phyloP scores from a whole-genome alignment of 805 yeast genomes.

The Wilhelminamyces savonicus region DNA sequence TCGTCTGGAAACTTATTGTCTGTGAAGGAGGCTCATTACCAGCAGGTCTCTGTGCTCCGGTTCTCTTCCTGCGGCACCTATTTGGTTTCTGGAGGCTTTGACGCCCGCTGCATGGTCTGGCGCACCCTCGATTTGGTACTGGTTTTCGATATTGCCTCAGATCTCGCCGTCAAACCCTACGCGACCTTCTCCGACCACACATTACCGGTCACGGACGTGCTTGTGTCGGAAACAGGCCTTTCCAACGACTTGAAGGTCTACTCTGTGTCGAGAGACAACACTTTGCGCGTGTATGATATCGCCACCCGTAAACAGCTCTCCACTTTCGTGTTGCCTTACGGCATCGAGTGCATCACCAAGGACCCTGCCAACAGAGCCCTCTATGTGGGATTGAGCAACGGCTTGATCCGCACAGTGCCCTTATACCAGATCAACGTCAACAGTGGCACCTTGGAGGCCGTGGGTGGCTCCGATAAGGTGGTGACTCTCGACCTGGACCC shows the following conservation, averaged over 20 bases:
- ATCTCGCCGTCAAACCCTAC: slow-evolving; percentile 46
- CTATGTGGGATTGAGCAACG: slow-evolving; percentile 64
- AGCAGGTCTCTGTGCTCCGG: slow-evolving; percentile 53
- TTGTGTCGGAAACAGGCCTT: slow-evolving; percentile 43
- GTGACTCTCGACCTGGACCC: slow-evolving; percentile 47
- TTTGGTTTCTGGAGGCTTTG: slow-evolving; percentile 71
- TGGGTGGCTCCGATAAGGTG: slow-evolving; percentile 53
- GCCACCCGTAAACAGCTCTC: slow-evolving; percentile 42
- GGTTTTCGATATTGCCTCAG: slow-evolving; percentile 17
- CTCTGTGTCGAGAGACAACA: slow-evolving; percentile 68
- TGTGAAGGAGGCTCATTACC: slow-evolving; percentile 82
- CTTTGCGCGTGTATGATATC: slow-evolving; percentile 66
- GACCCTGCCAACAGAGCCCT: slow-evolving; percentile 79
- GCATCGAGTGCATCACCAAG: slow-evolving; percentile 50
- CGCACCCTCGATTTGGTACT: slow-evolving; percentile 53
- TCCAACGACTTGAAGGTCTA: slow-evolving; percentile 56
- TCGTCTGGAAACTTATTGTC: slow-evolving; percentile 66
- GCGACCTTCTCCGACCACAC: slow-evolving; percentile 58
- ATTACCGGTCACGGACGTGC: slow-evolving; percentile 44
- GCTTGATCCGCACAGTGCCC: slow-evolving; percentile 52
- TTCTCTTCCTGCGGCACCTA: slow-evolving; percentile 58
- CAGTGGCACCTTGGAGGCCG: slow-evolving; percentile 44
- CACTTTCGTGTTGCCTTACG: slow-evolving; percentile 62
- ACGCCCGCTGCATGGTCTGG: slow-evolving; percentile 77
- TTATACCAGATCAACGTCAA: slow-evolving; percentile 34